Evolutionary conservation across 306 rosid species (phyloP).

Genomic region (Dalbergia oliveri): DNA sequence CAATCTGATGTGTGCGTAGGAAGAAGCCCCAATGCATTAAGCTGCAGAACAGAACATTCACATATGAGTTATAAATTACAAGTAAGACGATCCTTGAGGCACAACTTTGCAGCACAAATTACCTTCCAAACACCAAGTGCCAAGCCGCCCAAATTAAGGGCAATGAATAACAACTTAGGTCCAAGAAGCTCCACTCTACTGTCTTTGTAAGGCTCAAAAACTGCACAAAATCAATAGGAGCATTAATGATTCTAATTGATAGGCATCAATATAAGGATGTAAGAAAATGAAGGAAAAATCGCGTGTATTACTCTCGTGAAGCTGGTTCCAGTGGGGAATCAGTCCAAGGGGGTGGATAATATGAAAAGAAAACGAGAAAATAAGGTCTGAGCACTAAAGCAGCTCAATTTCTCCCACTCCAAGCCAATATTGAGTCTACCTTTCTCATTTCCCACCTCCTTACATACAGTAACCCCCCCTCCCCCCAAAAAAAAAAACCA

Average conservation of each 20-base stretch:
- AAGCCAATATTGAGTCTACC: no score
- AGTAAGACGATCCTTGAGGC: not conserved
- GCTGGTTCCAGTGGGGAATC: no score
- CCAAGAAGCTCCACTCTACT: slow-evolving; percentile 90
- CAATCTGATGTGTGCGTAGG: slow-evolving; percentile 98
- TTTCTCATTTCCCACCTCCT: no score
- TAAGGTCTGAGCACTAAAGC: no score
- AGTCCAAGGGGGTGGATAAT: no score
- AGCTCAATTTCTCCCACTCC: no score
- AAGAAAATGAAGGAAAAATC: no score
- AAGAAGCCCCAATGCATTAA: slow-evolving; percentile 92
- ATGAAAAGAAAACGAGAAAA: no score
- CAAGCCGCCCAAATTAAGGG: slow-evolving; percentile 94
- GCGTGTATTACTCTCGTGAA: no score
- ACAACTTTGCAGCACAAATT: slow-evolving; percentile 16
- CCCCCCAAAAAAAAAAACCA: no score
- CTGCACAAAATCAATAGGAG: slow-evolving; percentile 55
- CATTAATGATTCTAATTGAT: slow-evolving; percentile 1
- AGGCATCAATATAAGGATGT: no score
- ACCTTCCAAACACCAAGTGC: slow-evolving; percentile 87
- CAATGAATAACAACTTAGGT: slow-evolving; percentile 90
- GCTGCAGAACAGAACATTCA: slow-evolving; percentile 60
- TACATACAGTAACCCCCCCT: no score
- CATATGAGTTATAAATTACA: slow-evolving; percentile 25
- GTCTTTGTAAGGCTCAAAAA: slow-evolving; percentile 98